Base-by-base conservation (phyloP, 2,329 filamentous ascomycete species). In the Cadophora gregata region DNA sequence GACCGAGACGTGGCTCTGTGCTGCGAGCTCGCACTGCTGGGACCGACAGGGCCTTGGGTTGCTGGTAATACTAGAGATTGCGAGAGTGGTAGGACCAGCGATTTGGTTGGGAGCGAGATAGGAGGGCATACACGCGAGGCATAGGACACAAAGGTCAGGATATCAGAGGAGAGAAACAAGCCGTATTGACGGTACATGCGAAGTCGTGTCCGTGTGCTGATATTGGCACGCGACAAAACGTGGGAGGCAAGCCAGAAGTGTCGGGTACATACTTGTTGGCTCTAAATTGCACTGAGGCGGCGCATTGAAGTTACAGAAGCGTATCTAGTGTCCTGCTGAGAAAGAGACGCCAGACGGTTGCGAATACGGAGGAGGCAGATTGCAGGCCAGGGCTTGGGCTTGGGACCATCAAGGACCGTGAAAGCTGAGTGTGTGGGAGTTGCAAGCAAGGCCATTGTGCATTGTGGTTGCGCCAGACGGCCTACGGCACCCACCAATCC, bases 151-250 rank as follows among this genome's bases (percentile, higher is more conserved):
- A 42, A 51, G 61, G 61, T 58, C 29, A 56, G 55, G 66, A 59
- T 33, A 64, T 45, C 59, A 60, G 31, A 59, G 29, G 27, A 47
- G 48, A 33, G 42, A 62, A 24, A 58, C 59, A 36, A 62, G 47
- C 61, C 31, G 63, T 38, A 64, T 61, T 25, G 19, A 56, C 53
- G 42, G 69, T 72, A 70, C 70, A 73, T 75, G 72, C 73, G 74
- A 74, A 75, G 71, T 69, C 73, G 74, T 75, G 72, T 70, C 69
- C 74, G 70, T 74, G 72, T 66, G 64, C 70, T 68, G 70, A 71
- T 70, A 70, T 47, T 47, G 73, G 72, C 73, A 76, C 75, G 73
- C 71, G 70, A 69, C 72, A 73, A 74, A 76, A 75, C 75, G 74
- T 75, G 74, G 69, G 69, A 56, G 70, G 67, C 63, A 64, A 68